Evolutionary conservation across 2,329 filamentous ascomycete species (phyloP).

Genomic region (Colletotrichum siamense): DNA sequence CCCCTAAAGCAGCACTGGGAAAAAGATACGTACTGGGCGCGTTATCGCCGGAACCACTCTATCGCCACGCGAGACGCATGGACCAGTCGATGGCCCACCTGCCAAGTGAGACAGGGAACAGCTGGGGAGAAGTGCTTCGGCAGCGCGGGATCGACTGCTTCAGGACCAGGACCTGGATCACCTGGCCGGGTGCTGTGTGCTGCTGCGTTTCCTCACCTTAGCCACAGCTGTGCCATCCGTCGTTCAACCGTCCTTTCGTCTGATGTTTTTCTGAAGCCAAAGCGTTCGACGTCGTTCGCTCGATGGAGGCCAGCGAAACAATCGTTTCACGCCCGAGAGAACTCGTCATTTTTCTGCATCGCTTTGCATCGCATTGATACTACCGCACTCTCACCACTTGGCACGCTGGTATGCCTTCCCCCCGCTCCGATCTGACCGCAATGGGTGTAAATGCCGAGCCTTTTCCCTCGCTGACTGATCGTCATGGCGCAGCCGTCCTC

Average conservation of each 20-base stretch:
- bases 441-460: constrained; percentile 13
- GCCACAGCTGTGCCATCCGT: neutral
- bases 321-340: constrained; percentile 14
- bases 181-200: constrained; percentile 13
- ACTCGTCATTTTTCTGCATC: constrained; percentile 16
- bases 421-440: neutral
- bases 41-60: neutral
- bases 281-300: constrained; percentile 9
- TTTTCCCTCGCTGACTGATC: constrained; percentile 21
- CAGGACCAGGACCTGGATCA: constrained; percentile 1
- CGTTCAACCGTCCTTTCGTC: constrained; percentile 7
- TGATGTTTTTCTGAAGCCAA: constrained; percentile 6
- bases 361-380: constrained; percentile 22
- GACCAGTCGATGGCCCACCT: constrained; percentile 10
- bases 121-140: neutral
- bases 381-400: neutral
- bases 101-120: constrained; percentile 2
- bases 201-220: neutral
- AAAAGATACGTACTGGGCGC: neutral
- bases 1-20: neutral
- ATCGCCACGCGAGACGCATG: neutral
- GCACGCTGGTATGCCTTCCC: constrained; percentile 7
- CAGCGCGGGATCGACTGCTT: constrained; percentile 17
- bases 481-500: constrained; percentile 21
- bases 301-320: constrained; percentile 9